Percentiles rank a stretch among this genome's conserved stretches.
phyloP scores from a whole-genome alignment of 768 basidiomycete genomes.

The Kwoniella botswanensis region DNA sequence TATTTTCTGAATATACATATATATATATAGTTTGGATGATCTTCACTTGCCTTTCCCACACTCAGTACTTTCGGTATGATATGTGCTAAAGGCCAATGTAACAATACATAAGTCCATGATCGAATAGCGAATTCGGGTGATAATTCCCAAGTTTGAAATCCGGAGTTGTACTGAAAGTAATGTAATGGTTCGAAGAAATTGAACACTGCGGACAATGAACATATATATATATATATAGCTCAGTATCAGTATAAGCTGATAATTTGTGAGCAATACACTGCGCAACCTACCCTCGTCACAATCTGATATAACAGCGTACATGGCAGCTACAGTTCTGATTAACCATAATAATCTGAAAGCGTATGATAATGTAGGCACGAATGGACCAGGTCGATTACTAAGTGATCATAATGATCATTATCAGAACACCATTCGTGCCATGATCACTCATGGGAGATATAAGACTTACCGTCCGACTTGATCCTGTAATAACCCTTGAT shows the following conservation, averaged over 20 bases:
- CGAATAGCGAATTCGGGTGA: slow-evolving; percentile 88
- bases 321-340: slow-evolving; percentile 78
- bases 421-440: too few relatives aligned
- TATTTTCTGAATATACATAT: not conserved
- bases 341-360: slow-evolving; percentile 84
- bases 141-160: slow-evolving; percentile 98
- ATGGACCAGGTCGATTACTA: slow-evolving; percentile 65
- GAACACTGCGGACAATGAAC: slow-evolving; percentile 68
- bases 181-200: slow-evolving; percentile 99
- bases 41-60: slow-evolving; percentile 71
- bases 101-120: slow-evolving; percentile 88
- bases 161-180: slow-evolving; percentile 80
- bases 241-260: not conserved
- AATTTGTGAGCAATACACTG: too few relatives aligned
- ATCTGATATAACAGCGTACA: slow-evolving; percentile 94
- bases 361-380: slow-evolving; percentile 80
- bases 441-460: too few relatives aligned
- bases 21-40: too few relatives aligned
- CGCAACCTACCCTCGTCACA: slow-evolving; percentile 85
- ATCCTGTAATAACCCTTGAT: slow-evolving; percentile 57
- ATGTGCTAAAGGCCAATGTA: slow-evolving; percentile 70
- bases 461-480: slow-evolving; percentile 52
- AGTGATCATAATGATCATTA: not conserved
- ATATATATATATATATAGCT: not conserved
- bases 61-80: slow-evolving; percentile 60